A percentile compares a stretch with the other conserved stretches of the same genome.
These are phyloP conservation scores for Phytopythium ostracodes DNA, from an alignment of 352 stramenopile genomes.

Conservation along the genomic window DNA sequence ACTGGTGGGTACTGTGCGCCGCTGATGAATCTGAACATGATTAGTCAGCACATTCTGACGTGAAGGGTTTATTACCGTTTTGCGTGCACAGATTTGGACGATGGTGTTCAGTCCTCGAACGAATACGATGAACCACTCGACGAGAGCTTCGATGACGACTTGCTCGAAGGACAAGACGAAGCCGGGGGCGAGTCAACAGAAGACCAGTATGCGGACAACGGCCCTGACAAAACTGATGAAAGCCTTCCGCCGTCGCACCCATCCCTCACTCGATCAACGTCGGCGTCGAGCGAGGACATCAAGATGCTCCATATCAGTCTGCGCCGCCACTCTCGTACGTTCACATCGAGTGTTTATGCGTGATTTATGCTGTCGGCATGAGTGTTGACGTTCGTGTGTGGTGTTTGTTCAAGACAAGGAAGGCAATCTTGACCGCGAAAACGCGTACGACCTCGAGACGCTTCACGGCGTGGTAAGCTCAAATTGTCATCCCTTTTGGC, in stretches of 20 bases:
- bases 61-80: not conserved
- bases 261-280: not conserved
- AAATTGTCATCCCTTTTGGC: not conserved
- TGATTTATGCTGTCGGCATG: not conserved
- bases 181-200: conserved; percentile 13
- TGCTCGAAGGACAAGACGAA: conserved; percentile 4
- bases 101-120: conserved; percentile 20
- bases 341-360: not conserved
- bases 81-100: conserved; percentile 24
- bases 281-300: conserved; percentile 50
- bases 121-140: conserved; percentile 22
- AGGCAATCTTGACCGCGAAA: conserved; percentile 11
- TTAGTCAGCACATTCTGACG: not conserved
- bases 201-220: conserved; percentile 13
- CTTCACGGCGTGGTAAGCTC: conserved; percentile 58
- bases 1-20: conserved; percentile 20
- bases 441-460: conserved; percentile 45
- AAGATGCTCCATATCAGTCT: conserved; percentile 50
- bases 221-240: conserved; percentile 1
- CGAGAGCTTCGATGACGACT: conserved; percentile 14
- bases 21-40: not conserved
- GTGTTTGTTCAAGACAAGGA: not conserved
- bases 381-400: not conserved
- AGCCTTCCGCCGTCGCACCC: conserved; percentile 1
- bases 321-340: conserved; percentile 47